A percentile compares a stretch with the other conserved stretches of the same genome.
Evolutionary conservation across 805 yeast genomes (phyloP).

Genomic region (Yamadazyma philogaea): DNA sequence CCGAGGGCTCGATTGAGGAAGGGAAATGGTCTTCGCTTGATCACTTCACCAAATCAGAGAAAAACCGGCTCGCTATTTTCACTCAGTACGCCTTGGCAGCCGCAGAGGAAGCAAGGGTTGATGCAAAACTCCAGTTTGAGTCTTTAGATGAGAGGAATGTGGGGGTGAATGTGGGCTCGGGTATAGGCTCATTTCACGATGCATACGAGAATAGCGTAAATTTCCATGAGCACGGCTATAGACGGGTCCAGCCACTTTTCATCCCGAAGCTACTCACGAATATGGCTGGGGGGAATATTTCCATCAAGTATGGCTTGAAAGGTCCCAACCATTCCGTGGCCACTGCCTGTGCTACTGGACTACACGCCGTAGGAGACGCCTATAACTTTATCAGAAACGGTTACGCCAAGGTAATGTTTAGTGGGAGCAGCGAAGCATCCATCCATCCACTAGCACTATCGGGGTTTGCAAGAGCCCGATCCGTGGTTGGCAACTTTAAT

Average conservation of each 20-base stretch:
- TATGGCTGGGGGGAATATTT: conserved; percentile 92
- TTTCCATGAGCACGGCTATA: conserved; percentile 47
- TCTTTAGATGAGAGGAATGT: conserved; percentile 35
- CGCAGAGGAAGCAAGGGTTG: conserved; percentile 69
- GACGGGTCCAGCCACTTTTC: conserved; percentile 78
- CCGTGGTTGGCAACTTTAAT: conserved; percentile 62
- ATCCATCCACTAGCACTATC: conserved; percentile 83
- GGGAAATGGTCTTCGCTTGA: conserved; percentile 53
- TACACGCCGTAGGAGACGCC: conserved; percentile 93
- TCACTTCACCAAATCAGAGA: conserved; percentile 47
- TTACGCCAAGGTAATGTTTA: conserved; percentile 81
- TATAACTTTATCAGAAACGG: conserved; percentile 73
- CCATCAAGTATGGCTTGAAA: conserved; percentile 68
- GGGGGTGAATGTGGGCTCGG: conserved; percentile 90
- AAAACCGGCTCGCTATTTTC: conserved; percentile 64
- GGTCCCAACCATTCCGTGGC: conserved; percentile 90
- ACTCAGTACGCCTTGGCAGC: conserved; percentile 79
- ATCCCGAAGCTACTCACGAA: conserved; percentile 81
- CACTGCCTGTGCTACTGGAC: conserved; percentile 97
- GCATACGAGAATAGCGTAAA: conserved; percentile 59
- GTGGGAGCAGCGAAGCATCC: conserved; percentile 92
- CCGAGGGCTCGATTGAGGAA: conserved; percentile 42
- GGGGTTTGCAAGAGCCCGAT: conserved; percentile 88
- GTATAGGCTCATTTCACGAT: conserved; percentile 85
- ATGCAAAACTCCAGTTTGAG: conserved; percentile 50